Percentiles rank a stretch among this genome's conserved stretches.
phyloP scores from a whole-genome alignment of 495 filamentous ascomycete genomes.

The Pyrenopolyporus hunteri region DNA sequence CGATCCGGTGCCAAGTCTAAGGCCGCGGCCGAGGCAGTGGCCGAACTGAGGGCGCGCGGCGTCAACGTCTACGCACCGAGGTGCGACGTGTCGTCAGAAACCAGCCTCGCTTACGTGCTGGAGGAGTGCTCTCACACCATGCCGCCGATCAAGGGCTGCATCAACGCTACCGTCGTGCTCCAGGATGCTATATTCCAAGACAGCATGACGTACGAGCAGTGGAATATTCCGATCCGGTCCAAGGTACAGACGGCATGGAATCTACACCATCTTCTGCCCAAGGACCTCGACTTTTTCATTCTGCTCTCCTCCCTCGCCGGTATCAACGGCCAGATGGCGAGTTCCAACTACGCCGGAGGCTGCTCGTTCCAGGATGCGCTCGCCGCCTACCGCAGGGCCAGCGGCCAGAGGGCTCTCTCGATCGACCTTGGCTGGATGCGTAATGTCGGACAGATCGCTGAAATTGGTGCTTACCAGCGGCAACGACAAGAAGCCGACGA shows the following conservation, averaged over 20 bases:
- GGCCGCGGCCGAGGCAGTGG: constrained; percentile 25
- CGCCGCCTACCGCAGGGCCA: constrained; percentile 38
- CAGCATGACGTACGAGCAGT: constrained; percentile 49
- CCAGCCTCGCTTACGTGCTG: constrained; percentile 6
- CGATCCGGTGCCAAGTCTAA: constrained; percentile 25
- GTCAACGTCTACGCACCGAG: constrained; percentile 31
- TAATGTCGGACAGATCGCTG: constrained; percentile 34
- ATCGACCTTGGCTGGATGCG: constrained; percentile 52
- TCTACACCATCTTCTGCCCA: constrained; percentile 50
- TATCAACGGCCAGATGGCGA: constrained; percentile 55
- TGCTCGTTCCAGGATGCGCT: constrained; percentile 59
- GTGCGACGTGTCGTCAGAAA: constrained; percentile 46
- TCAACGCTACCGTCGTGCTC: constrained; percentile 54
- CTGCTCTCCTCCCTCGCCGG: constrained; percentile 49
- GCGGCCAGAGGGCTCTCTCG: constrained; percentile 41
- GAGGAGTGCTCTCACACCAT: constrained; percentile 33
- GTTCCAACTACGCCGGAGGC: constrained; percentile 62
- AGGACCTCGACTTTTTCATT: constrained; percentile 63
- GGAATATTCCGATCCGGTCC: constrained; percentile 40
- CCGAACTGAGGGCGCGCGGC: constrained; percentile 24
- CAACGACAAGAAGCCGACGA: constrained; percentile 9
- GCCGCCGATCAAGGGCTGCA: constrained; percentile 59
- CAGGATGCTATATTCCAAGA: constrained; percentile 52
- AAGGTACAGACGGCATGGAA: constrained; percentile 55
- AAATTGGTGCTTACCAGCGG: constrained; percentile 13